phyloP scores from a whole-genome alignment of 371 early-diverging fungal genomes.

The Mucor circinelloides region DNA sequence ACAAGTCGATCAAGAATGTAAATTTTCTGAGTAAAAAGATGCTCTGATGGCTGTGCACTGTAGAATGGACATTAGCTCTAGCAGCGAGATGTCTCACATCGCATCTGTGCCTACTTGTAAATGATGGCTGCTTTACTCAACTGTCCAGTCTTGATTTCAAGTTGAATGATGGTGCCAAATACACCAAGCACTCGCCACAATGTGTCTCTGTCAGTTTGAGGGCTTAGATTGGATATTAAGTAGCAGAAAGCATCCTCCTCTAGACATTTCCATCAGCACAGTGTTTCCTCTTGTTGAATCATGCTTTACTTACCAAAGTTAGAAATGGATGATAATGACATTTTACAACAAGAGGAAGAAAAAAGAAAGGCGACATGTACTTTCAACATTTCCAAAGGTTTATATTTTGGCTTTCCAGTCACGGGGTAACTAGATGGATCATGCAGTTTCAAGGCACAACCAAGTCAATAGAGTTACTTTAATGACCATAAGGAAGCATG shows the following conservation, averaged over 20 bases:
- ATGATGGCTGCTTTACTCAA: not conserved
- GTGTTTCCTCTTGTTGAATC: no score
- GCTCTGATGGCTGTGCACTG: slow-evolving; percentile 10
- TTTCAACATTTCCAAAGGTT: no score
- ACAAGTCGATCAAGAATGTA: slow-evolving; percentile 7
- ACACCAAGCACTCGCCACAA: slow-evolving; percentile 8
- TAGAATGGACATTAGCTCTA: not conserved
- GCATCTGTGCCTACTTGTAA: not conserved
- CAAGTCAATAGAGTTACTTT: no score
- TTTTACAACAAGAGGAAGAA: not conserved
- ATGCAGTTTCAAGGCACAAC: no score
- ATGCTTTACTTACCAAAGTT: not conserved
- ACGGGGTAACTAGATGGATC: not conserved
- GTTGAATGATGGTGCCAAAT: slow-evolving; percentile 6
- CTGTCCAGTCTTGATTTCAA: not conserved
- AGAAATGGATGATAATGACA: not conserved
- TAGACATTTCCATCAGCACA: not conserved
- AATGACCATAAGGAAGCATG: no score
- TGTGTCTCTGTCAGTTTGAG: not conserved
- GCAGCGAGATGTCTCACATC: not conserved
- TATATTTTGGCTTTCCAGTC: not conserved
- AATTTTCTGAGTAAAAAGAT: slow-evolving; percentile 6
- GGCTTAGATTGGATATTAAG: slow-evolving; percentile 3
- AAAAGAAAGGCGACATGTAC: not conserved
- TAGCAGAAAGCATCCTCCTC: slow-evolving; percentile 3